phyloP scores from a whole-genome alignment of 805 yeast species.

The Ogataea pilisensis region DNA sequence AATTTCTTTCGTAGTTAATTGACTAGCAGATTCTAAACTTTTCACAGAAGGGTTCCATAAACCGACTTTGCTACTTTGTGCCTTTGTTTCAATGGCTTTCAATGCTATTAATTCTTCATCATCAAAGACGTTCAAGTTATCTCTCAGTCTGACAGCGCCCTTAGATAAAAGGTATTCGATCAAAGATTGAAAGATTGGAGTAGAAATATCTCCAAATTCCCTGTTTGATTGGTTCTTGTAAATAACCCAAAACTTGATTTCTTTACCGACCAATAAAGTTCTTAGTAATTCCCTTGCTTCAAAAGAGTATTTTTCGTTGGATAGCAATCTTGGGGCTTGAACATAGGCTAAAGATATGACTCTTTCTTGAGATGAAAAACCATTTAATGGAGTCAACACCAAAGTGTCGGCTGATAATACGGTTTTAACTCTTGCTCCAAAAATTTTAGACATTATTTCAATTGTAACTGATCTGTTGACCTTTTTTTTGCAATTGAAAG shows the following conservation, averaged over 20 bases:
- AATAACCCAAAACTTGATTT: slow-evolving; percentile 52
- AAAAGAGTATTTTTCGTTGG: slow-evolving; percentile 46
- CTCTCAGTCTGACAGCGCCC: slow-evolving; percentile 63
- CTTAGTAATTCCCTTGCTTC: slow-evolving; percentile 62
- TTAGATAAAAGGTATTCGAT: slow-evolving; percentile 49
- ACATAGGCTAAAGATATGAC: slow-evolving; percentile 61
- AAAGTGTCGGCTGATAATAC: slow-evolving; percentile 71
- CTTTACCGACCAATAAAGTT: slow-evolving; percentile 59
- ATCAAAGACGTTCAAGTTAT: slow-evolving; percentile 40
- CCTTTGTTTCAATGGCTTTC: slow-evolving; percentile 43
- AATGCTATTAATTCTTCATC: slow-evolving; percentile 37
- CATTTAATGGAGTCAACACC: slow-evolving; percentile 49
- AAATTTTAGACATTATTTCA: slow-evolving; percentile 28
- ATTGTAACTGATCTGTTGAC: too few species aligned
- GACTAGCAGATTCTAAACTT: slow-evolving; percentile 23
- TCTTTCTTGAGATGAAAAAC: slow-evolving; percentile 54
- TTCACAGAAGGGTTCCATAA: slow-evolving; percentile 42
- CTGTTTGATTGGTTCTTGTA: slow-evolving; percentile 52
- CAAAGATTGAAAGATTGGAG: slow-evolving; percentile 61
- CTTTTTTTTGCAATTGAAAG: too few species aligned
- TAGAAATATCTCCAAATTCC: slow-evolving; percentile 67
- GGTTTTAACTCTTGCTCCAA: slow-evolving; percentile 60
- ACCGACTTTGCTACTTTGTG: slow-evolving; percentile 49
- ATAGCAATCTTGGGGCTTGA: slow-evolving; percentile 48
- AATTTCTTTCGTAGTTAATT: slow-evolving; percentile 32